Evolutionary conservation across 2,329 filamentous ascomycete genomes (phyloP).

Genomic region (Apiospora koreana): DNA sequence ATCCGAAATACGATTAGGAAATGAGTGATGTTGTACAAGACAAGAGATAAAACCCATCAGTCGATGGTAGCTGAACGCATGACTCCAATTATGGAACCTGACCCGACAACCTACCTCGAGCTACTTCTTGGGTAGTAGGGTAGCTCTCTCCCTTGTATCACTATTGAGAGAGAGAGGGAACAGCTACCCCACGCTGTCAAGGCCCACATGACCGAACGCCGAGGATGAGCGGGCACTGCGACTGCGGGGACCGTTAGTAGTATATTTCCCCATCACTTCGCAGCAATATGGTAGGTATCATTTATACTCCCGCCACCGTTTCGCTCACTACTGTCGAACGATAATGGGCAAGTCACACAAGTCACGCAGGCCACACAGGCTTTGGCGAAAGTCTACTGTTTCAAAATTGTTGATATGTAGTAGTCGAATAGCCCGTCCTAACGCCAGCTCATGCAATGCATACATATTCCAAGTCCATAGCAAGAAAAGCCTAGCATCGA

Average conservation of each 20-base stretch:
- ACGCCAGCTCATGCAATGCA: conserved; percentile 19
- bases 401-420: background rate
- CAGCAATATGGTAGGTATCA: background rate
- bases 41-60: background rate
- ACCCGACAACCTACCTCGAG: background rate
- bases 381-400: background rate
- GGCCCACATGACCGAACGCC: background rate
- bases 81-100: conserved; percentile 1
- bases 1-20: background rate
- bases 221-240: background rate
- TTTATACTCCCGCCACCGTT: background rate
- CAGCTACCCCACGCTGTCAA: conserved; percentile 3
- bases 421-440: conserved; percentile 12
- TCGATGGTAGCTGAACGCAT: background rate
- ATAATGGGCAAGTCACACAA: background rate
- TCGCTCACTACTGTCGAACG: background rate
- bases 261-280: background rate
- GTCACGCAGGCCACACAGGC: background rate
- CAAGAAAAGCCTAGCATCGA: conserved; percentile 46
- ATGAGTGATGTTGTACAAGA: background rate
- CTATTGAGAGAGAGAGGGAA: background rate
- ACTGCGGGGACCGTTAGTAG: background rate
- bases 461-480: conserved; percentile 2
- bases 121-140: background rate
- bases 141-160: background rate